phyloP scores from a whole-genome alignment of 495 filamentous ascomycete species.

The Neurospora cerealis region DNA sequence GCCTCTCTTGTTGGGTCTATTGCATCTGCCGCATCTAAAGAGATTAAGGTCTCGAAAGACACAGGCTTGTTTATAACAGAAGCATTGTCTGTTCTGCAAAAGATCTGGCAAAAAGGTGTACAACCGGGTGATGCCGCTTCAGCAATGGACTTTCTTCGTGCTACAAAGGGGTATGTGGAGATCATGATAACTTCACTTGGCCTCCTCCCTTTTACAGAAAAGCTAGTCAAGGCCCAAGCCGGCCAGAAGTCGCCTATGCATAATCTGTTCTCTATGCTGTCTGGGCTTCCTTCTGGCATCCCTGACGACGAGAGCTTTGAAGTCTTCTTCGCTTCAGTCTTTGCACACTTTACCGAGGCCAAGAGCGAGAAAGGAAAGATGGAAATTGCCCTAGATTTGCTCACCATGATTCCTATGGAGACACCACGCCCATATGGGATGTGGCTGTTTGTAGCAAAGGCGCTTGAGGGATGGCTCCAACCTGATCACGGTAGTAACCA shows the following conservation, averaged over 20 bases:
- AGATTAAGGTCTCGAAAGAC: slow-evolving; percentile 80
- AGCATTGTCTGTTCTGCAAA: slow-evolving; percentile 54
- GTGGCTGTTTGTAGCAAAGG: slow-evolving; percentile 33
- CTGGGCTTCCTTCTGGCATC: slow-evolving; percentile 30
- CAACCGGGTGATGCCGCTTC: slow-evolving; percentile 10
- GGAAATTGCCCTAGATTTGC: slow-evolving; percentile 32
- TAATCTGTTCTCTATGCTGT: slow-evolving; percentile 40
- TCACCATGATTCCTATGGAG: slow-evolving; percentile 27
- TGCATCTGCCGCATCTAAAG: slow-evolving; percentile 70
- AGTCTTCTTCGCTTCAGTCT: slow-evolving; percentile 29
- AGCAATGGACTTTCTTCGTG: slow-evolving; percentile 45
- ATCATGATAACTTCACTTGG: slow-evolving; percentile 58
- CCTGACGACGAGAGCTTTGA: slow-evolving; percentile 32
- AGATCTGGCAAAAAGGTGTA: slow-evolving; percentile 47
- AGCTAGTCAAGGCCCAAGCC: slow-evolving; percentile 33
- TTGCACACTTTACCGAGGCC: slow-evolving; percentile 36
- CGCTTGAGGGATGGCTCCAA: slow-evolving; percentile 19
- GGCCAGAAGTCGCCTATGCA: slow-evolving; percentile 34
- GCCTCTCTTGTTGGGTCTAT: slow-evolving; percentile 54
- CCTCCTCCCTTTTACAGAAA: slow-evolving; percentile 68
- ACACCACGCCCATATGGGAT: slow-evolving; percentile 26
- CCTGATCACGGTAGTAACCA: slow-evolving; percentile 21
- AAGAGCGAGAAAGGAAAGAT: slow-evolving; percentile 31
- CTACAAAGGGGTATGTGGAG: slow-evolving; percentile 49
- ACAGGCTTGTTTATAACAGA: slow-evolving; percentile 68